Evolutionary conservation across 805 yeast species (phyloP).

Genomic region (Starmera amethionina): DNA sequence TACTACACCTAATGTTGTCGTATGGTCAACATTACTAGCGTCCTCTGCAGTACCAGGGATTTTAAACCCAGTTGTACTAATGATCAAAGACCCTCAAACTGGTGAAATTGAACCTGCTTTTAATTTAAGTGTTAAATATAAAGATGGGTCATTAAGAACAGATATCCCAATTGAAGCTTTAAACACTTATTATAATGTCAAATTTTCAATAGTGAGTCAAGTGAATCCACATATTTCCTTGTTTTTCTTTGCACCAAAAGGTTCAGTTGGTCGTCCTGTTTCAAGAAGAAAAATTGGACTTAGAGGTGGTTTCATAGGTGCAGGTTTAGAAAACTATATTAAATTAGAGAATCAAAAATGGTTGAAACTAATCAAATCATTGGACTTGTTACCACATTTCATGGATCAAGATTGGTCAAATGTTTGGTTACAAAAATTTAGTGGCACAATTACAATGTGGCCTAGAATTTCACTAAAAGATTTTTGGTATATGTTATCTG

Average conservation of each 20-base stretch:
- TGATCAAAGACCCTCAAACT: slow-evolving; percentile 45
- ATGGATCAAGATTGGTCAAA: slow-evolving; percentile 76
- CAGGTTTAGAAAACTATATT: slow-evolving; percentile 61
- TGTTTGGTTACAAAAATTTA: slow-evolving; percentile 63
- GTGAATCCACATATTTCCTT: slow-evolving; percentile 75
- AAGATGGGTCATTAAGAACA: slow-evolving; percentile 71
- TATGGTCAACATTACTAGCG: slow-evolving; percentile 73
- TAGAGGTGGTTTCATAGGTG: slow-evolving; percentile 69
- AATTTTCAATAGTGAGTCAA: slow-evolving; percentile 69
- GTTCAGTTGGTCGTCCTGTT: slow-evolving; percentile 74
- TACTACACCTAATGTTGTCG: slow-evolving; percentile 70
- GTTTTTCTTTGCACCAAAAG: slow-evolving; percentile 70
- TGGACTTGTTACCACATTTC: slow-evolving; percentile 59
- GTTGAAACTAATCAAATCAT: slow-evolving; percentile 53
- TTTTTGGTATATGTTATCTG: slow-evolving; percentile 53
- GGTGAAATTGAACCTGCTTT: slow-evolving; percentile 42
- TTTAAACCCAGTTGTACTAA: slow-evolving; percentile 66
- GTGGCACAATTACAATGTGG: slow-evolving; percentile 71
- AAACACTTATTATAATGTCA: slow-evolving; percentile 67
- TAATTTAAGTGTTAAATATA: slow-evolving; percentile 62
- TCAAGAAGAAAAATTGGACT: slow-evolving; percentile 48
- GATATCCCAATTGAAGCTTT: slow-evolving; percentile 70
- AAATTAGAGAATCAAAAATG: slow-evolving; percentile 72
- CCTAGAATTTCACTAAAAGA: slow-evolving; percentile 55
- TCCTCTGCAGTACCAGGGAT: slow-evolving; percentile 82